phyloP scores from a whole-genome alignment of 768 basidiomycete genomes.

The Floccularia luteovirens region DNA sequence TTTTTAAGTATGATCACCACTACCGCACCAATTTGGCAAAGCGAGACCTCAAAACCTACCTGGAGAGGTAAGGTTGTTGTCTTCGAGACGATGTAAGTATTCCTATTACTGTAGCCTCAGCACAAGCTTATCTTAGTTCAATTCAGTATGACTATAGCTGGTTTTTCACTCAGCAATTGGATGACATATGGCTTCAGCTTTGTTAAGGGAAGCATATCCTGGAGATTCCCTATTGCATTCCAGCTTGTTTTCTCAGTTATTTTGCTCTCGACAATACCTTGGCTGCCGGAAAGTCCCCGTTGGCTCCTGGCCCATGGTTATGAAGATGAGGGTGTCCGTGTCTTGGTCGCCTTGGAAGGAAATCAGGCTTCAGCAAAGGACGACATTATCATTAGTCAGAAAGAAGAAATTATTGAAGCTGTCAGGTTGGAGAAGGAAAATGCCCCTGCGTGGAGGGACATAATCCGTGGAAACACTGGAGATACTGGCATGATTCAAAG shows the following conservation, averaged over 20 bases:
- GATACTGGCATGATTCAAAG: slow-evolving; percentile 38
- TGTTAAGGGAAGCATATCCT: slow-evolving; percentile 30
- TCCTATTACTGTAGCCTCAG: not conserved
- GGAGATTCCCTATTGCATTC: slow-evolving; percentile 45
- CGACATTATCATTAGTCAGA: slow-evolving; percentile 27
- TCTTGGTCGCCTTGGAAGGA: slow-evolving; percentile 37
- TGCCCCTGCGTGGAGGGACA: slow-evolving; percentile 31
- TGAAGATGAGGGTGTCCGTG: slow-evolving; percentile 30
- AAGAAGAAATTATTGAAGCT: slow-evolving; percentile 34
- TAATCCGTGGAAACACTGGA: slow-evolving; percentile 30
- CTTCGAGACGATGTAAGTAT: slow-evolving; percentile 38
- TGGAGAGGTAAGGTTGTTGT: slow-evolving; percentile 42
- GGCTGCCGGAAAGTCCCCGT: slow-evolving; percentile 40
- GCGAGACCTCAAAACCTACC: slow-evolving; percentile 40
- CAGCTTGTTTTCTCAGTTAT: slow-evolving; percentile 39
- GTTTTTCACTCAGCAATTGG: slow-evolving; percentile 45
- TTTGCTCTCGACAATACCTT: slow-evolving; percentile 35
- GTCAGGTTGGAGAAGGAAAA: slow-evolving; percentile 33
- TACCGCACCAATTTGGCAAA: slow-evolving; percentile 45
- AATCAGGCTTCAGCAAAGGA: slow-evolving; percentile 23
- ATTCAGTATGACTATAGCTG: slow-evolving; percentile 41
- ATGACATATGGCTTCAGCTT: slow-evolving; percentile 48
- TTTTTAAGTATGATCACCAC: slow-evolving; percentile 34
- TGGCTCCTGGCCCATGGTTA: slow-evolving; percentile 41
- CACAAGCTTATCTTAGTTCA: slow-evolving; percentile 1